These are phyloP conservation scores for Oryza longistaminata DNA, from an alignment of 176 grass and related monocot genomes.

Conservation along the genomic window DNA sequence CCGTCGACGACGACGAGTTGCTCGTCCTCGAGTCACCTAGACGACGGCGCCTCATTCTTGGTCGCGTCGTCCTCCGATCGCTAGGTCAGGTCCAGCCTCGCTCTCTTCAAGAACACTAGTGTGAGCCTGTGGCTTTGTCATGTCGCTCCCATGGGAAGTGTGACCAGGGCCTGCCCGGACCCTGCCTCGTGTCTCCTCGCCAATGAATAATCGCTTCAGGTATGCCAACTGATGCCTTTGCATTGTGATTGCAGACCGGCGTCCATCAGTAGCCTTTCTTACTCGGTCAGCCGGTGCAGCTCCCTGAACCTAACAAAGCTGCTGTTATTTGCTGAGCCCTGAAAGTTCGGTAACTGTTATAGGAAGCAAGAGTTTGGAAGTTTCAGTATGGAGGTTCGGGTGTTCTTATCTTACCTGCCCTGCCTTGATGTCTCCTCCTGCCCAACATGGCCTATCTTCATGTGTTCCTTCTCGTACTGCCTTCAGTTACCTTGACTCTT, in stretches of 20 bases:
- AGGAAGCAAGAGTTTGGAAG: not conserved
- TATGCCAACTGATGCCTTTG: not conserved
- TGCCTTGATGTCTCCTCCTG: conserved; percentile 55
- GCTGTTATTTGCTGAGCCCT: not conserved
- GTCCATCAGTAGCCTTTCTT: conserved; percentile 44
- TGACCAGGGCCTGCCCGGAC: conserved; percentile 40
- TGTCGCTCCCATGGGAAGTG: not conserved
- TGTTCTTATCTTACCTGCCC: conserved; percentile 33
- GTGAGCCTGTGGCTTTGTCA: not conserved
- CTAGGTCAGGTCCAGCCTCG: conserved; percentile 51
- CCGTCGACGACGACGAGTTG: conserved; percentile 46
- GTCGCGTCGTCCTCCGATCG: not conserved
- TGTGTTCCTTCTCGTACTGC: conserved; percentile 50
- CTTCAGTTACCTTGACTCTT: conserved; percentile 44
- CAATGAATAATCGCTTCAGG: conserved; percentile 20
- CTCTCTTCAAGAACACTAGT: conserved; percentile 14
- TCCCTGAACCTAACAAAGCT: conserved; percentile 47
- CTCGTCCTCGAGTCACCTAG: conserved; percentile 42
- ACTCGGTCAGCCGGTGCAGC: conserved; percentile 55
- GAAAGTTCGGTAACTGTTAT: not conserved
- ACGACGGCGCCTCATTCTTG: conserved; percentile 19
- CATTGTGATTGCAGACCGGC: not conserved
- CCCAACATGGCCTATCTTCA: conserved; percentile 62
- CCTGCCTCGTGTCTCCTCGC: conserved; percentile 22
- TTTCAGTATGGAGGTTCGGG: not conserved